A percentile compares a stretch with the other conserved stretches of the same genome.
These are phyloP conservation scores for Pseudopyricularia cyperi DNA, from an alignment of 2,329 filamentous ascomycete species.

Conservation along the genomic window DNA sequence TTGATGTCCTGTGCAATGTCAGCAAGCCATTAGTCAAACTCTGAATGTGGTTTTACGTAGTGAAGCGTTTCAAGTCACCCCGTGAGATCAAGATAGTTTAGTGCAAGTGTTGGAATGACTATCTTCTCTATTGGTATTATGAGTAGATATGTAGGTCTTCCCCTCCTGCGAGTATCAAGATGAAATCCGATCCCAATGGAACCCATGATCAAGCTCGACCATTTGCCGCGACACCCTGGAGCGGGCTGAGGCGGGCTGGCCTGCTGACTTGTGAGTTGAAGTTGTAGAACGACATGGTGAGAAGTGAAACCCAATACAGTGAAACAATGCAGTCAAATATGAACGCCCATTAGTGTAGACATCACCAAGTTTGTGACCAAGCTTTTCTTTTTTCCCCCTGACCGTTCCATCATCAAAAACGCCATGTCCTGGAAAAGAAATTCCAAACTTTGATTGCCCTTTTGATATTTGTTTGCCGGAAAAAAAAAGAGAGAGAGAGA, in stretches of 20 bases:
- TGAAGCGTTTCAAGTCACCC: too few species aligned
- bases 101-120: neutral
- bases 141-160: neutral
- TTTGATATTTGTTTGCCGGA: neutral
- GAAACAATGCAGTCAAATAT: neutral
- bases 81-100: neutral
- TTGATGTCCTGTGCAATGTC: neutral
- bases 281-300: neutral
- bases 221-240: neutral
- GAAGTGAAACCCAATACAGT: neutral
- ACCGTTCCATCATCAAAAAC: neutral
- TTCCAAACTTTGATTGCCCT: neutral
- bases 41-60: too few species aligned
- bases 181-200: neutral
- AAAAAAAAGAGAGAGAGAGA: constrained; percentile 1
- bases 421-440: neutral
- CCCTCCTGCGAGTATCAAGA: neutral
- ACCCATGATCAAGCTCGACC: neutral
- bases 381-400: neutral
- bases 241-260: neutral
- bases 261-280: too few species aligned
- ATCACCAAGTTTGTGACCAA: neutral
- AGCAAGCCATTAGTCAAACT: too few species aligned
- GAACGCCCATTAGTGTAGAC: neutral
- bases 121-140: neutral